phyloP scores from a whole-genome alignment of 345 rosid species.

The Adansonia digitata region DNA sequence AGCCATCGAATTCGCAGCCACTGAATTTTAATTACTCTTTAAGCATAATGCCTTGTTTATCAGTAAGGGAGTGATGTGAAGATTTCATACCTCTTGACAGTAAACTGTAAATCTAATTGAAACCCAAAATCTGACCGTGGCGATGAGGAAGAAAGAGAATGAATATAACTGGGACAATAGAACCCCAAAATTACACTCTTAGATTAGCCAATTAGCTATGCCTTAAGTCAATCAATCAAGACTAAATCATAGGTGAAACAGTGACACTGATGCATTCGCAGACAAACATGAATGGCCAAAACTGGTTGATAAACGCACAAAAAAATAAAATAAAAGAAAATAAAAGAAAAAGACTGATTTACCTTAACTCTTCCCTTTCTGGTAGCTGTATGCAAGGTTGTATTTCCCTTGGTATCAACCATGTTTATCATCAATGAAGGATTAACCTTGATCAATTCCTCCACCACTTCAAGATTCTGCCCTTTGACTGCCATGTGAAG shows the following conservation, averaged over 20 bases:
- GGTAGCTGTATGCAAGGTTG: slow-evolving; percentile 71
- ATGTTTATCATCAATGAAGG: slow-evolving; percentile 48
- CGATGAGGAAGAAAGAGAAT: neutral
- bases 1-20: neutral
- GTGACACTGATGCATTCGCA: neutral
- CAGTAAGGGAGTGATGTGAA: neutral
- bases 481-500: slow-evolving; percentile 98
- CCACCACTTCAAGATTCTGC: slow-evolving; percentile 57
- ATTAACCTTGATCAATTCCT: slow-evolving; percentile 58
- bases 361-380: slow-evolving; percentile 86
- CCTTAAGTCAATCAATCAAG: neutral
- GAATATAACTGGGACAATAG: neutral
- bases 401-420: slow-evolving; percentile 74
- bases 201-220: neutral
- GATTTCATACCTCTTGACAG: no score
- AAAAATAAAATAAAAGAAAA: no score
- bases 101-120: neutral
- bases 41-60: neutral
- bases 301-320: neutral
- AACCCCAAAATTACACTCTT: neutral
- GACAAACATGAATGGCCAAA: neutral
- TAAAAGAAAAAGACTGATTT: slow-evolving; percentile 7
- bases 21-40: neutral
- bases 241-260: neutral
- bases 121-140: neutral